A percentile compares a stretch with the other conserved stretches of the same genome.
Evolutionary conservation across 2,329 filamentous ascomycete genomes (phyloP).

Genomic region (Raffaelea ambrosiae): DNA sequence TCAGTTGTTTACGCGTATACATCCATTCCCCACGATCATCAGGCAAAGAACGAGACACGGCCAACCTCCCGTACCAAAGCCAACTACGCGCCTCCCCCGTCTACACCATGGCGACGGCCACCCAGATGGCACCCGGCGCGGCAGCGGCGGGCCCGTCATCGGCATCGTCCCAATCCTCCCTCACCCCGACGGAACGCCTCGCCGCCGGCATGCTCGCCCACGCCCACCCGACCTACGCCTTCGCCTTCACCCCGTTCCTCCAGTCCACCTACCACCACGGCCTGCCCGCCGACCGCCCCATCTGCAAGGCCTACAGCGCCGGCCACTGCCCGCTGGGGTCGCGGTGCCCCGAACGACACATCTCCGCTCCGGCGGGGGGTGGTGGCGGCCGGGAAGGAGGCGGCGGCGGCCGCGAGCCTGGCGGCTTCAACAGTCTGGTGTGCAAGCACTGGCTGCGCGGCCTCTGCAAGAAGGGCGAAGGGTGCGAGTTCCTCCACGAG

Average conservation of each 20-base stretch:
- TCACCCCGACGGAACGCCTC: constrained; percentile 20
- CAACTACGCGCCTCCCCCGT: not conserved
- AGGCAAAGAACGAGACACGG: too few relatives aligned
- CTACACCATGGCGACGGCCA: not conserved
- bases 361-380: constrained; percentile 27
- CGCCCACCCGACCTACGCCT: constrained; percentile 51
- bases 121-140: constrained; percentile 2
- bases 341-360: constrained; percentile 78
- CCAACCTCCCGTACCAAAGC: too few relatives aligned
- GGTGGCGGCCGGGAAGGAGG: constrained; percentile 19
- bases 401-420: constrained; percentile 21
- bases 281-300: constrained; percentile 66
- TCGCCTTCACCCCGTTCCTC: constrained; percentile 81
- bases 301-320: constrained; percentile 73
- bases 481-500: constrained; percentile 96
- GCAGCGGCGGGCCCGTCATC: not conserved
- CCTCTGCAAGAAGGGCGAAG: constrained; percentile 93
- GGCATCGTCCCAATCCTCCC: constrained; percentile 1
- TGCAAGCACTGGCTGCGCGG: constrained; percentile 99
- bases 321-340: constrained; percentile 82
- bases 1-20: too few relatives aligned
- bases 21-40: too few relatives aligned
- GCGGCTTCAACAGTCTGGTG: constrained; percentile 71
- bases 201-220: constrained; percentile 47
- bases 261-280: constrained; percentile 77